Evolutionary conservation across 176 grass and related monocot genomes (phyloP), one percentile per base, ranked within the genome.

Genomic region (Eremochloa ophiuroides): DNA sequence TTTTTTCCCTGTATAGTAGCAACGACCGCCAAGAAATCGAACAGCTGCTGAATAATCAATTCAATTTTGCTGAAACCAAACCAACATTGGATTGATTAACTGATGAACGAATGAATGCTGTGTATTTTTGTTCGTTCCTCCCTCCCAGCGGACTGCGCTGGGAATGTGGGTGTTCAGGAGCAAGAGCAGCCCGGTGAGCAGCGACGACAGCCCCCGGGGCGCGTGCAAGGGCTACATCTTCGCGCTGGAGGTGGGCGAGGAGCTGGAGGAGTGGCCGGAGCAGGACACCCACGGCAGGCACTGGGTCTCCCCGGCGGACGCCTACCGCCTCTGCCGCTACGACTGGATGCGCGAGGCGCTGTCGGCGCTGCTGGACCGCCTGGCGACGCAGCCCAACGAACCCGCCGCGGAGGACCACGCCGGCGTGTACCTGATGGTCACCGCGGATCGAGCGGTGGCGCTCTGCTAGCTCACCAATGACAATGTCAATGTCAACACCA

Each of bases 281-380:
- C 91, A 95, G 85, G 87, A 84, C 18, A 89, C 64, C 37, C 93
- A 91, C 30, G 86, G 41, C 34, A 71, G 95, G 30, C 84, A 66
- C 74, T 98, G 95, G 95, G 84, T 98, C 30, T 74, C 88, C 2
- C 71, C 88, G 3, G 74, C 43, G 56, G 90, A 95, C 5, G 90
- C 95, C 33, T 93, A 88, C 46, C 25, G 75, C 37, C 80, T 93
- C 28, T 98, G 86, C 61, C 90, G 95, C 67, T 98, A 98, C 66
- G 88, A 93, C 38, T 98, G 95, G 95, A 98, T 98, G 95, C 85
- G 90, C 30, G 88, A 95, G 89, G 95, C 95, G 22, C 93, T 98
- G 12, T 64, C 91, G 12, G 85, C 78, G 33, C 78, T 95, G 74
- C 66, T 87, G n/a, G 74, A 76, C 15, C 82, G 75, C 17, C 59